Conservation (phyloP, 441 rosid genomes). For the Mallotus japonicus region DNA sequence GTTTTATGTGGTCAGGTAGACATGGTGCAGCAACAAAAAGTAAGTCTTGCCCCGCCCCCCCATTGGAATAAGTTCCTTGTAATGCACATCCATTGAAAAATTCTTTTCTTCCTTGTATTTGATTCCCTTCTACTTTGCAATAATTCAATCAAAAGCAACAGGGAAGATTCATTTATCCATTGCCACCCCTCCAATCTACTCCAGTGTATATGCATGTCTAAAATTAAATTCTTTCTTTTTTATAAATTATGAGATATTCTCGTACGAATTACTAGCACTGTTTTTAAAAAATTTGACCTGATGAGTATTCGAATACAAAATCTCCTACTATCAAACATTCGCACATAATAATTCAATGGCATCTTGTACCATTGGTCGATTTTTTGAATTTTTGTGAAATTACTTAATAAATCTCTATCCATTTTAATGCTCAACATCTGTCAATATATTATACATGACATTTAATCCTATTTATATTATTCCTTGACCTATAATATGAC, state of each 20-base stretch:
- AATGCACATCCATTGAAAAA: conserved; percentile 47
- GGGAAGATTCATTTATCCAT: conserved; percentile 47
- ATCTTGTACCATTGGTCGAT: neutral
- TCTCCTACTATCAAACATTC: too few species aligned
- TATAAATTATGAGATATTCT: too few species aligned
- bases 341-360: too few species aligned
- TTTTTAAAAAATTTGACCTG: too few species aligned
- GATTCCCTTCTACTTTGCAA: conserved; percentile 42
- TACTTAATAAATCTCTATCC: neutral
- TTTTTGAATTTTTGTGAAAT: neutral
- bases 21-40: conserved; percentile 37
- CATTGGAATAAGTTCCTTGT: conserved; percentile 56
- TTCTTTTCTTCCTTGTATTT: conserved; percentile 40
- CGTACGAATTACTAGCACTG: too few species aligned
- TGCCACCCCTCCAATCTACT: conserved; percentile 13
- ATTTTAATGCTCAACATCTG: neutral
- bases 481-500: neutral
- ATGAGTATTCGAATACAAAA: too few species aligned
- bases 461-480: neutral
- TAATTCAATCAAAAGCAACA: conserved; percentile 51
- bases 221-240: neutral
- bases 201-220: conserved; percentile 20
- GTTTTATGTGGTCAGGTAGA: conserved; percentile 39
- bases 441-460: too few species aligned
- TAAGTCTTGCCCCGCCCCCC: conserved; percentile 6